phyloP scores from a whole-genome alignment of 768 basidiomycete genomes.

The Tephrocybe sp. region DNA sequence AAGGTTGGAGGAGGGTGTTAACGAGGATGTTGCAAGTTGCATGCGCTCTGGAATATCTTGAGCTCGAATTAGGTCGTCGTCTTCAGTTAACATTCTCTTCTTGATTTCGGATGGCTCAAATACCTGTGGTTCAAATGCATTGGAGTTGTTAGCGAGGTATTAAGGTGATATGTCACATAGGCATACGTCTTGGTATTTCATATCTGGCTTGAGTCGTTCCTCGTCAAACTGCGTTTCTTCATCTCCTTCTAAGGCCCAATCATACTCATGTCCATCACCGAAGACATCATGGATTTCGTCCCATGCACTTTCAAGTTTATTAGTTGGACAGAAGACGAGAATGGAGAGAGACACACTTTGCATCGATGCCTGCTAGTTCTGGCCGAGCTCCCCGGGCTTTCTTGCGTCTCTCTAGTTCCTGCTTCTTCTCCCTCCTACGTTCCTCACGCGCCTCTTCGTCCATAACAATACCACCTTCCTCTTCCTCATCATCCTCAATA shows the following conservation, averaged over 20 bases:
- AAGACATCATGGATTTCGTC: conserved; percentile 96
- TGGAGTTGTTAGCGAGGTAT: background rate
- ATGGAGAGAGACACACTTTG: conserved; percentile 53
- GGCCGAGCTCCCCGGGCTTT: conserved; percentile 61
- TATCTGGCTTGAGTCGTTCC: conserved; percentile 59
- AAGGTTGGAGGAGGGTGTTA: conserved; percentile 64
- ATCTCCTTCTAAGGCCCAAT: conserved; percentile 88
- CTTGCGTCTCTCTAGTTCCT: conserved; percentile 68
- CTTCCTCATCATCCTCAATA: conserved; percentile 79
- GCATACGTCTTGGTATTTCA: conserved; percentile 81
- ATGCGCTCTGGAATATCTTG: conserved; percentile 94
- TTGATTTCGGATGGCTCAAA: conserved; percentile 98
- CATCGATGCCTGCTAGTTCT: conserved; percentile 77
- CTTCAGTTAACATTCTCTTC: conserved; percentile 84
- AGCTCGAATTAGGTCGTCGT: conserved; percentile 88
- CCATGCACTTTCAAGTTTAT: conserved; percentile 65
- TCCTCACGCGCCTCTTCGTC: conserved; percentile 78
- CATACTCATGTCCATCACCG: conserved; percentile 94
- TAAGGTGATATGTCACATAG: conserved; percentile 6
- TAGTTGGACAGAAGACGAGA: conserved; percentile 1
- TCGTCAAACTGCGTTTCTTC: conserved; percentile 54
- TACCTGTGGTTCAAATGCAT: conserved; percentile 51
- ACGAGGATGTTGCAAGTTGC: conserved; percentile 83
- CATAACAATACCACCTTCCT: conserved; percentile 67
- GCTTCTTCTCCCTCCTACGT: conserved; percentile 60